phyloP scores from a whole-genome alignment of 306 rosid species.

The Urtica urens region DNA sequence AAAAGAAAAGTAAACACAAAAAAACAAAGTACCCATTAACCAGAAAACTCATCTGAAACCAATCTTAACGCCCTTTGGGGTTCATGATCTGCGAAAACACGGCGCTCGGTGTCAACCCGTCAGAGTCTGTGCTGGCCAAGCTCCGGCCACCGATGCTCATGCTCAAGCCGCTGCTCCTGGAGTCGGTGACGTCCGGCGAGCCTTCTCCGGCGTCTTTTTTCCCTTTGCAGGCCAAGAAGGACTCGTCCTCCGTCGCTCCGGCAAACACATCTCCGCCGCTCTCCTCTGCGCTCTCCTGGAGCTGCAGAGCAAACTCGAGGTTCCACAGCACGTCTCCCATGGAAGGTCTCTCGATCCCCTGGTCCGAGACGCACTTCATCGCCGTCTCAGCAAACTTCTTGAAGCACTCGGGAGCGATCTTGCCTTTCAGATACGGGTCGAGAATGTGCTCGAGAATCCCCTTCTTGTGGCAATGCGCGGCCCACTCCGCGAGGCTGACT shows the following conservation, averaged over 20 bases:
- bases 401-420: conserved; percentile 83
- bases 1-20: conserved; percentile 16
- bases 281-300: conserved; percentile 96
- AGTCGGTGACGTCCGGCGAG: conserved; percentile 47
- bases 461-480: conserved; percentile 82
- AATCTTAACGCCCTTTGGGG: conserved; percentile 94
- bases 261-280: conserved; percentile 45
- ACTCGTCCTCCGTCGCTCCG: conserved; percentile 40
- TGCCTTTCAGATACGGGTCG: conserved; percentile 85
- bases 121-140: conserved; percentile 93
- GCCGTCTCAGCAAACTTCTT: conserved; percentile 95
- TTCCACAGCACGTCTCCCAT: conserved; percentile 99
- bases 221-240: conserved; percentile 40
- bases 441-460: conserved; percentile 72
- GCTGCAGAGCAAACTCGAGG: conserved; percentile 96
- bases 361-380: conserved; percentile 93
- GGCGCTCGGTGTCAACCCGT: conserved; percentile 93
- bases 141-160: conserved; percentile 99
- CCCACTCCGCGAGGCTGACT: conserved; percentile 99
- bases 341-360: conserved; percentile 94
- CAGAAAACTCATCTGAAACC: conserved; percentile 1
- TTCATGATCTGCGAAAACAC: conserved; percentile 99
- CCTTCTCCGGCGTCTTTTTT: conserved; percentile 56
- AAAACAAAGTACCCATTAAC: conserved; percentile 10
- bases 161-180: conserved; percentile 85